These are phyloP conservation scores for Phytophthora lateralis DNA, from an alignment of 352 stramenopile species.

Conservation along the genomic window DNA sequence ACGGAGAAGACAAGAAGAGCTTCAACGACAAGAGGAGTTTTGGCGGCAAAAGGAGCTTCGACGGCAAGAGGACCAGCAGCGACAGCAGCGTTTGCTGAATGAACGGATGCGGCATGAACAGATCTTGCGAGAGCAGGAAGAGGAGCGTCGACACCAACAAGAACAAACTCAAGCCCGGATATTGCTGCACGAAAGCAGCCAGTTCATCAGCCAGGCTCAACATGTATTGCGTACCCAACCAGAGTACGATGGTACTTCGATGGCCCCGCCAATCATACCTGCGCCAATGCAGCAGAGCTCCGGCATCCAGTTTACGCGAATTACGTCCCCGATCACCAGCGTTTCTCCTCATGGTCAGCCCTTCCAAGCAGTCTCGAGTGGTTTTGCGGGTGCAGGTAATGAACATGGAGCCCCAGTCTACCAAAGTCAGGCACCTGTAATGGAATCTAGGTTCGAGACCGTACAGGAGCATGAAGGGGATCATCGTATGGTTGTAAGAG, in stretches of 20 bases:
- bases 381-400: slow-evolving; percentile 9
- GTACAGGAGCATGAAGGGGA: slow-evolving; percentile 28
- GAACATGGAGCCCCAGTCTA: slow-evolving; percentile 21
- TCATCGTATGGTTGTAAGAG: slow-evolving; percentile 30
- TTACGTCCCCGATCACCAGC: slow-evolving; percentile 21
- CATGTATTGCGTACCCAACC: slow-evolving; percentile 24
- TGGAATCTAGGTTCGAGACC: slow-evolving; percentile 28
- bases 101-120: slow-evolving; percentile 26
- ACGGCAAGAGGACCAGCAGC: slow-evolving; percentile 5
- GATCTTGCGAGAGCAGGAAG: slow-evolving; percentile 14
- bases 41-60: slow-evolving; percentile 5
- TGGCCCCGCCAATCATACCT: slow-evolving; percentile 18
- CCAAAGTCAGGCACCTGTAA: slow-evolving; percentile 6
- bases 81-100: slow-evolving; percentile 22
- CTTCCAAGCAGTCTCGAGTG: slow-evolving; percentile 22
- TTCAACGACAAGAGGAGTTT: slow-evolving; percentile 9
- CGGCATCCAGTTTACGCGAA: slow-evolving; percentile 9
- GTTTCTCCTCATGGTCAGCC: slow-evolving; percentile 9
- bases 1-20: background rate
- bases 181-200: slow-evolving; percentile 15
- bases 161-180: slow-evolving; percentile 10
- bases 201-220: slow-evolving; percentile 28
- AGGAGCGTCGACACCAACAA: slow-evolving; percentile 13
- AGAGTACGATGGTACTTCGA: slow-evolving; percentile 20
- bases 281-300: slow-evolving; percentile 15